Percentiles rank a stretch among this genome's conserved stretches.
These are phyloP conservation scores for Cladosporium sp. DNA, from an alignment of 2,329 filamentous ascomycete species.

Conservation along the genomic window DNA sequence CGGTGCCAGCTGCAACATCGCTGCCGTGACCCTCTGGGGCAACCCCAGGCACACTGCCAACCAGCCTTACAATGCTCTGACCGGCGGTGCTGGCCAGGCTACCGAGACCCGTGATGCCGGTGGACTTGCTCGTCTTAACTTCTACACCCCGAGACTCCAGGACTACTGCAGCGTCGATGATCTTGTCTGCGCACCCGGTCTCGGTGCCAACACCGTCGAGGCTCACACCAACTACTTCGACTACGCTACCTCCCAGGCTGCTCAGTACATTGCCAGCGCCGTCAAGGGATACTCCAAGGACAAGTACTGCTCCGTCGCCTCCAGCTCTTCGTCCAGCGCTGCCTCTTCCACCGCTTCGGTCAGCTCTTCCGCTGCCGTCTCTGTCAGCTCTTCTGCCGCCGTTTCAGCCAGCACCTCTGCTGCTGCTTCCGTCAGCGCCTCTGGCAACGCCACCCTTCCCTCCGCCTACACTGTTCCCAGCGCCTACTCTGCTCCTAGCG, in stretches of 20 bases:
- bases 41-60: conserved; percentile 27
- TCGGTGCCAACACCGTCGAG: conserved; percentile 28
- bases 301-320: conserved; percentile 4
- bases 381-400: neutral
- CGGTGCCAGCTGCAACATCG: conserved; percentile 21
- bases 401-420: neutral
- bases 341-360: neutral
- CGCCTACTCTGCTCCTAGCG: conserved; percentile 14
- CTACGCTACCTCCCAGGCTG: conserved; percentile 26
- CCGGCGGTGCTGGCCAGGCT: conserved; percentile 20
- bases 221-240: conserved; percentile 39
- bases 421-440: neutral
- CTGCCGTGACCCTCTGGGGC: conserved; percentile 25
- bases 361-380: neutral
- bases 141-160: conserved; percentile 29
- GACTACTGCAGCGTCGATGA: conserved; percentile 37
- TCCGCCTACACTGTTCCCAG: conserved; percentile 4
- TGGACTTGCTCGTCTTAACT: conserved; percentile 24
- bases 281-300: conserved; percentile 17
- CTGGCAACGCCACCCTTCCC: neutral
- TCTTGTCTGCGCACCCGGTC: conserved; percentile 35
- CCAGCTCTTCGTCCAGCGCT: conserved; percentile 1
- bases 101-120: conserved; percentile 30
- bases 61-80: conserved; percentile 27
- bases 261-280: conserved; percentile 20